These are phyloP conservation scores for Madurella fahalii DNA, from an alignment of 2,329 filamentous ascomycete genomes.

Conservation along the genomic window DNA sequence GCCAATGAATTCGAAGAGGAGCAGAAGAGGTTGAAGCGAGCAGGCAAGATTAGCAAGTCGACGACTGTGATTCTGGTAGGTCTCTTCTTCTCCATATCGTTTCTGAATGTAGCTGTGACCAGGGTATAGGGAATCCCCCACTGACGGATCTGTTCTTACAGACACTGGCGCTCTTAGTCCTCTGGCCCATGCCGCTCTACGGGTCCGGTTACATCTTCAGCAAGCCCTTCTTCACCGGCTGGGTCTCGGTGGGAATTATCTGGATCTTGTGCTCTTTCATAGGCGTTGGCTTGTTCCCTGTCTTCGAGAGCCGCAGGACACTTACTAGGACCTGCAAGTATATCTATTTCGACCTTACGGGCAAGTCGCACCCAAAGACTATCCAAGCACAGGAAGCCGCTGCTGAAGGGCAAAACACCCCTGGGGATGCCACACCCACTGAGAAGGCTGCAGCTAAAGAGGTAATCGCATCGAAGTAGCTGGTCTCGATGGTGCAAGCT, in stretches of 20 bases:
- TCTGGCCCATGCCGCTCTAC: constrained; percentile 94
- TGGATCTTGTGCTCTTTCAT: constrained; percentile 73
- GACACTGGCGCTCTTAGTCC: constrained; percentile 67
- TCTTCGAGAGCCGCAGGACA: constrained; percentile 72
- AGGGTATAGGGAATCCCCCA: background rate
- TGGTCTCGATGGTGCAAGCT: too few relatives aligned
- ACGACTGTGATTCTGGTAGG: constrained; percentile 32
- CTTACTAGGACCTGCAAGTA: constrained; percentile 57
- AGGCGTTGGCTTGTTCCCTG: constrained; percentile 74
- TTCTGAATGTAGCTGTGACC: background rate
- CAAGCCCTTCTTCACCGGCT: constrained; percentile 78
- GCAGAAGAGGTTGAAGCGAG: constrained; percentile 31
- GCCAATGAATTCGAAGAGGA: constrained; percentile 42
- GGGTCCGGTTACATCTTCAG: constrained; percentile 76
- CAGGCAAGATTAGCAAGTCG: constrained; percentile 33
- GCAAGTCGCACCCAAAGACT: constrained; percentile 34
- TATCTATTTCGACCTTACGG: constrained; percentile 58
- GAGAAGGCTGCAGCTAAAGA: constrained; percentile 25
- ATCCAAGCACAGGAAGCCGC: constrained; percentile 28
- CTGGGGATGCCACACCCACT: constrained; percentile 25
- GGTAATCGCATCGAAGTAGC: background rate
- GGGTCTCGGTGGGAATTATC: constrained; percentile 71
- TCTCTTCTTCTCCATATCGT: background rate
- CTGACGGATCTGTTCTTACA: background rate
- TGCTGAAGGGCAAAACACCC: constrained; percentile 16